phyloP scores from a whole-genome alignment of 306 rosid species.

The Potentilla sterilis region DNA sequence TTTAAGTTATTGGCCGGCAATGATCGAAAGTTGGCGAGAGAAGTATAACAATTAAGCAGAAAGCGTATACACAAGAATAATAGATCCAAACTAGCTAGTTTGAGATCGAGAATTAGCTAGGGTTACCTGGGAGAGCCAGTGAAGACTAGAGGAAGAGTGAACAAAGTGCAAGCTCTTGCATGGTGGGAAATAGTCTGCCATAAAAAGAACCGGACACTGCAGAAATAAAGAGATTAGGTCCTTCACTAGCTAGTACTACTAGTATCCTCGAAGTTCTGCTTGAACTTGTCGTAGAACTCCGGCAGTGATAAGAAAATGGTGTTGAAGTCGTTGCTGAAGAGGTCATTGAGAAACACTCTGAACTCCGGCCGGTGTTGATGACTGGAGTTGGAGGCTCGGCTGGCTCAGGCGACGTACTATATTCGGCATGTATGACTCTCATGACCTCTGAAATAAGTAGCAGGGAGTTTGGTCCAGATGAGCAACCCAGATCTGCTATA shows the following conservation, averaged over 20 bases:
- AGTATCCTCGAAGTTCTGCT: neutral
- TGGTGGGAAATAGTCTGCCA: too few species aligned
- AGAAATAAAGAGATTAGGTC: conserved; percentile 33
- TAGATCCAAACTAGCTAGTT: too few species aligned
- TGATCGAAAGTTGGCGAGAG: neutral
- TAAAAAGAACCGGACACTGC: conserved; percentile 63
- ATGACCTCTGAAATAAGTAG: too few species aligned
- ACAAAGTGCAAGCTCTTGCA: conserved; percentile 47
- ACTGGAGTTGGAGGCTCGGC: too few species aligned
- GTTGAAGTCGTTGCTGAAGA: conserved; percentile 47
- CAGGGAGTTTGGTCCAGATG: too few species aligned
- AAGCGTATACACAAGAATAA: too few species aligned
- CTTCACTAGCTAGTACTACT: neutral
- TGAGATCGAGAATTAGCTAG: neutral
- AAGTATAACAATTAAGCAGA: neutral
- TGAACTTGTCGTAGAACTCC: conserved; percentile 37
- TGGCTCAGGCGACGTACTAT: too few species aligned
- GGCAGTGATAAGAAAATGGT: conserved; percentile 42
- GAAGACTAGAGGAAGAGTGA: conserved; percentile 78
- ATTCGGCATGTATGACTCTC: too few species aligned
- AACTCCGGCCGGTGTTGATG: too few species aligned
- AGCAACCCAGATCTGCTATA: too few species aligned
- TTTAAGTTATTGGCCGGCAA: neutral
- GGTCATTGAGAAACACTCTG: conserved; percentile 56
- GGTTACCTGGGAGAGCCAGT: conserved; percentile 63